phyloP scores from a whole-genome alignment of 2,329 filamentous ascomycete genomes.

The Thelonectria discophora region DNA sequence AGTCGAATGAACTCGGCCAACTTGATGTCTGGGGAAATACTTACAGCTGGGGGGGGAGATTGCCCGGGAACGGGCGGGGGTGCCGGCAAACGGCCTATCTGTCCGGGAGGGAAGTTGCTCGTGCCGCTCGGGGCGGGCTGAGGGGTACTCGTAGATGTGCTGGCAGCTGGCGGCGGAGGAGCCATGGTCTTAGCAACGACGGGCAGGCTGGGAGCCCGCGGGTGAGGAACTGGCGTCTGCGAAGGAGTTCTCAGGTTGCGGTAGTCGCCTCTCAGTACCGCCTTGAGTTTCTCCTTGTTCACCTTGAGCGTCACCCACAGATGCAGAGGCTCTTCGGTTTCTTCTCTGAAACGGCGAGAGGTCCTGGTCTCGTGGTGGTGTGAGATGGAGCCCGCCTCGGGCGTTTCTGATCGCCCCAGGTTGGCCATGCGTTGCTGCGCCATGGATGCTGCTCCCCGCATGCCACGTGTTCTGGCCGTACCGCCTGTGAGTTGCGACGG shows the following conservation, averaged over 20 bases:
- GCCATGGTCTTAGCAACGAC: slow-evolving; percentile 46
- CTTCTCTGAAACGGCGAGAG: slow-evolving; percentile 74
- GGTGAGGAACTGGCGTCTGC: slow-evolving; percentile 47
- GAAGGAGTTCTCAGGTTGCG: slow-evolving; percentile 50
- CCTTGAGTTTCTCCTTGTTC: slow-evolving; percentile 73
- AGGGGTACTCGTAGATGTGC: slow-evolving; percentile 48
- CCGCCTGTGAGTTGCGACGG: slow-evolving; percentile 75
- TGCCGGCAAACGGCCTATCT: slow-evolving; percentile 74
- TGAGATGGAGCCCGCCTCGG: slow-evolving; percentile 70
- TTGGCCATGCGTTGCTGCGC: slow-evolving; percentile 90
- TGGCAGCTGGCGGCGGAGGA: slow-evolving; percentile 51
- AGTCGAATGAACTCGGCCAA: slow-evolving; percentile 1
- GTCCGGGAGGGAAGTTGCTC: slow-evolving; percentile 55
- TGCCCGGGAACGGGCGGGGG: slow-evolving; percentile 67
- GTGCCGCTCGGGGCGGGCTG: slow-evolving; percentile 47
- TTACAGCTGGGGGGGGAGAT: slow-evolving; percentile 68
- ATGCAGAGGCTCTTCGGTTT: slow-evolving; percentile 77
- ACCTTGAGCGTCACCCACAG: slow-evolving; percentile 81
- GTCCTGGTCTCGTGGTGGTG: slow-evolving; percentile 79
- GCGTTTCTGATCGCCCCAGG: slow-evolving; percentile 85
- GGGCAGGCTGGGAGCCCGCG: slow-evolving; percentile 45
- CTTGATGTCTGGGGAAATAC: slow-evolving; percentile 49
- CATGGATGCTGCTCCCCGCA: slow-evolving; percentile 86
- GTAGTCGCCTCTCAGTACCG: slow-evolving; percentile 66
- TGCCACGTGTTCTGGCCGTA: slow-evolving; percentile 85